Conservation (phyloP, 345 rosid species). For the Heritiera fomes region DNA sequence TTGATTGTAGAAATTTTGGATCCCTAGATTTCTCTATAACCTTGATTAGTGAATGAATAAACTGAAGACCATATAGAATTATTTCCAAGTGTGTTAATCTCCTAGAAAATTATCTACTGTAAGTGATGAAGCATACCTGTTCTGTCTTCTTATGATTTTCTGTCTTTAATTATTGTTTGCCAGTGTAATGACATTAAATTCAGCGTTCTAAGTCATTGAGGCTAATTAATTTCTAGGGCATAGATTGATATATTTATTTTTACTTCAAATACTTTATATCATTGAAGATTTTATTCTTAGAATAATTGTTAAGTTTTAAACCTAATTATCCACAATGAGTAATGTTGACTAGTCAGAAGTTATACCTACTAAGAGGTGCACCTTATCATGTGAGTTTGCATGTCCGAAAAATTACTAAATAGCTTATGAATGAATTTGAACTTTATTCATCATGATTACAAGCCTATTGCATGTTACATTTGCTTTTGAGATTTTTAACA, state of each 20-base stretch:
- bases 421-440: background rate
- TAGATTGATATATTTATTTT: too few relatives aligned
- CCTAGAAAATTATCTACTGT: too few relatives aligned
- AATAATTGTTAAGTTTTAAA: too few relatives aligned
- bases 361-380: background rate
- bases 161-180: background rate
- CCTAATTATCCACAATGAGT: background rate
- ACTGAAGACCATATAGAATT: too few relatives aligned
- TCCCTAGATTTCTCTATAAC: background rate
- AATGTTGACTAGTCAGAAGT: background rate
- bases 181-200: background rate
- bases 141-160: background rate
- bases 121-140: too few relatives aligned
- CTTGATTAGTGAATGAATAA: too few relatives aligned
- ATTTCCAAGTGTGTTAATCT: too few relatives aligned
- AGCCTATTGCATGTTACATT: background rate
- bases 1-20: background rate
- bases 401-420: background rate
- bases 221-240: too few relatives aligned
- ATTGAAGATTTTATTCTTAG: too few relatives aligned
- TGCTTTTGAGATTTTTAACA: background rate
- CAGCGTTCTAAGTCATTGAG: too few relatives aligned
- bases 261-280: too few relatives aligned
- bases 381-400: background rate
- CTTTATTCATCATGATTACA: background rate